Conservation (phyloP, 73 alveolate genomes). For the Blepharisma japonicum region DNA sequence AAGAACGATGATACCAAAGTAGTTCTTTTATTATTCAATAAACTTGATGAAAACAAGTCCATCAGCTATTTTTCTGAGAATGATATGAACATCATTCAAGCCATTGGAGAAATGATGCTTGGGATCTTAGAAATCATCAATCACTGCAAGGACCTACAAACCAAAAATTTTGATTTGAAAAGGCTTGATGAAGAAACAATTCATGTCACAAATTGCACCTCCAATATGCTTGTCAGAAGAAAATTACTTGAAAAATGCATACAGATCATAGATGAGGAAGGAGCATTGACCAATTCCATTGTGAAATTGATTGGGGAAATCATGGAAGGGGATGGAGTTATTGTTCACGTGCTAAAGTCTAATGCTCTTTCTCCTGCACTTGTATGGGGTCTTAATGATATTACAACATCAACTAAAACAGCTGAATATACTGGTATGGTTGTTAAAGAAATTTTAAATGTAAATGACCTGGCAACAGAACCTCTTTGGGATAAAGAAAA, state of each 20-base stretch:
- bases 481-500: constrained; percentile 19
- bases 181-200: not conserved
- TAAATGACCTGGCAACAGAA: constrained; percentile 9
- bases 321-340: not conserved
- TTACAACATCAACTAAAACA: not conserved
- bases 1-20: not conserved
- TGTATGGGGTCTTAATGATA: not conserved
- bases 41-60: not conserved
- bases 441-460: not conserved
- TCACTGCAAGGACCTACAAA: not conserved
- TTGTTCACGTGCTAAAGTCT: not conserved
- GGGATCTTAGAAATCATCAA: not conserved
- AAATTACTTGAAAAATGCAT: not conserved
- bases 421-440: not conserved
- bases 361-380: not conserved
- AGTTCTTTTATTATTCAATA: not conserved
- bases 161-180: not conserved
- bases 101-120: not conserved
- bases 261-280: not conserved
- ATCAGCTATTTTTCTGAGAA: not conserved
- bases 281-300: not conserved
- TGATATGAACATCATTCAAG: not conserved
- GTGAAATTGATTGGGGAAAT: not conserved
- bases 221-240: not conserved
- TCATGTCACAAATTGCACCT: not conserved